phyloP scores from a whole-genome alignment of 257 asterid genomes.

The Craterostigma plantagineum region DNA sequence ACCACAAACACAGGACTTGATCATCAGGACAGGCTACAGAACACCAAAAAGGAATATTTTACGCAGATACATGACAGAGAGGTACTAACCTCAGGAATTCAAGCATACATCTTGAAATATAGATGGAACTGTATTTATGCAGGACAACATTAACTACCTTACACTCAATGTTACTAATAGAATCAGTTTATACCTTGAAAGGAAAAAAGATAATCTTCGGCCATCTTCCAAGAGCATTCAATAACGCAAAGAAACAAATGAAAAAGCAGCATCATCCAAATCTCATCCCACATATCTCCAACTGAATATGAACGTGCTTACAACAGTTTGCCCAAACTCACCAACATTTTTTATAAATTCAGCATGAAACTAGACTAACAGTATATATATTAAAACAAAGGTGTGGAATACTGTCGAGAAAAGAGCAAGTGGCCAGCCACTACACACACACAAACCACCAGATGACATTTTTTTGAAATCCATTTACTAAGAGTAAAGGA shows the following conservation, averaged over 20 bases:
- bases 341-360: no score
- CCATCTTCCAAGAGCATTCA: slow-evolving; percentile 4
- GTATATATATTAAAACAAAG: no score
- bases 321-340: no score
- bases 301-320: no score
- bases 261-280: slow-evolving; percentile 5
- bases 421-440: background rate
- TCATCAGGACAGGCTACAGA: slow-evolving; percentile 20
- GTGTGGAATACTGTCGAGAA: no score
- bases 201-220: background rate
- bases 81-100: background rate
- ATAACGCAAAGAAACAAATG: slow-evolving; percentile 9
- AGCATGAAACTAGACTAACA: no score
- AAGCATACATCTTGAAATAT: no score
- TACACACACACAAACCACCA: slow-evolving; percentile 1
- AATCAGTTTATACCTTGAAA: no score
- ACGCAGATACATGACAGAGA: background rate
- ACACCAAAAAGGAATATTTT: slow-evolving; percentile 4
- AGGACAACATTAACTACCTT: no score
- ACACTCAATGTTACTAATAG: no score
- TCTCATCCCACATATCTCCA: no score
- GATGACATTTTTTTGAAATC: background rate
- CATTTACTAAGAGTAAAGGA: background rate
- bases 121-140: no score
- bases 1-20: slow-evolving; percentile 20